Percentiles rank a stretch among this genome's conserved stretches.
These are phyloP conservation scores for Pseudogymnoascus sp. DNA, from an alignment of 2,329 filamentous ascomycete species.

Conservation along the genomic window DNA sequence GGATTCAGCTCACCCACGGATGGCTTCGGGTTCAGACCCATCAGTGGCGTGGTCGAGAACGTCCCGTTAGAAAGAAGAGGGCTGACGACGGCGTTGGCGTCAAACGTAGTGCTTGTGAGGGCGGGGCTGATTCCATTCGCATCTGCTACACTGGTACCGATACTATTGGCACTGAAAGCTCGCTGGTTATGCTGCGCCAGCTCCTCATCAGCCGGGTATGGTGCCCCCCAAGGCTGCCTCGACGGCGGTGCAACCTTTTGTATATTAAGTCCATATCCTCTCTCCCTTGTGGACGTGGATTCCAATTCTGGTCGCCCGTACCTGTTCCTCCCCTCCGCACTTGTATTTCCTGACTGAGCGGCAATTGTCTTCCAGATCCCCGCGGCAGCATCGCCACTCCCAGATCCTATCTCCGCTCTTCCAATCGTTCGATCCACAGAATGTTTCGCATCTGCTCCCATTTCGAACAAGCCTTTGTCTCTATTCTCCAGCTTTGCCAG, in stretches of 20 bases:
- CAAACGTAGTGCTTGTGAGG: not conserved
- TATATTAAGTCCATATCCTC: not conserved
- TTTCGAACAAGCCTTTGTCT: not conserved
- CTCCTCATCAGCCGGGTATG: not conserved
- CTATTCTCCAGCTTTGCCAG: not conserved
- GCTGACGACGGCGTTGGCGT: not conserved
- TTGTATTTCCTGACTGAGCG: not conserved
- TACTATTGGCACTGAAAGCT: slow-evolving; percentile 1
- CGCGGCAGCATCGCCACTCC: not conserved
- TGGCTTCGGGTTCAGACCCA: not conserved
- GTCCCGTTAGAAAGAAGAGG: not conserved
- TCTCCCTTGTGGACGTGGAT: not conserved
- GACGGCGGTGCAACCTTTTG: not conserved
- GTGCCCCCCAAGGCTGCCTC: not conserved
- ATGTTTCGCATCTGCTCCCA: not conserved
- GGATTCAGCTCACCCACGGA: not conserved
- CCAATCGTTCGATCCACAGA: not conserved
- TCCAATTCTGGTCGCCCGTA: not conserved
- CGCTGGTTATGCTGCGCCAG: not conserved
- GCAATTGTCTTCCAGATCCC: not conserved
- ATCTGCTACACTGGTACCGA: not conserved
- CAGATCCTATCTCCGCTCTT: not conserved
- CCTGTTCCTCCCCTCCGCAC: not conserved
- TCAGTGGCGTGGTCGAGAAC: not conserved
- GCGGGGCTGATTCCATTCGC: not conserved